Conservation (phyloP, 2,329 filamentous ascomycete species). For the Fusarium beomiforme region DNA sequence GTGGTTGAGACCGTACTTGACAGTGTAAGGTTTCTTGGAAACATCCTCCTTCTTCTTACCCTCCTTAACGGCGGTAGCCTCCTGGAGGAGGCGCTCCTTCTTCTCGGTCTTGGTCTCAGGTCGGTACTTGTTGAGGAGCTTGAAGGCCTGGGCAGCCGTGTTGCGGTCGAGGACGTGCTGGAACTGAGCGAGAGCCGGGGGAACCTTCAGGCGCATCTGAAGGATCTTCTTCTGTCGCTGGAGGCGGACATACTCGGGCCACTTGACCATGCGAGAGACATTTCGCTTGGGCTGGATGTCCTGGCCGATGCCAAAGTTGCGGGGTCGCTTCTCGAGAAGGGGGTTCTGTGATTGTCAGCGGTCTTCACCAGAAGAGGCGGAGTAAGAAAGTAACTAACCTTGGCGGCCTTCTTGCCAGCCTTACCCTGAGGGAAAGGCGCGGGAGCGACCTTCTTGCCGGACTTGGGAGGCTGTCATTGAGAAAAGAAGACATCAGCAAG, state of each 20-base stretch:
- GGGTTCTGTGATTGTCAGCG: constrained; percentile 76
- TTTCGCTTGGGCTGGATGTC: constrained; percentile 98
- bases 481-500: constrained; percentile 98
- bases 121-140: constrained; percentile 99
- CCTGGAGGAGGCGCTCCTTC: constrained; percentile 99
- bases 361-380: neutral
- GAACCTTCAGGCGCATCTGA: constrained; percentile 98
- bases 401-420: constrained; percentile 94
- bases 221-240: constrained; percentile 96
- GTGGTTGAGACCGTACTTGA: constrained; percentile 99
- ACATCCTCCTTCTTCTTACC: constrained; percentile 99
- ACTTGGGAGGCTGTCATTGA: constrained; percentile 99
- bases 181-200: constrained; percentile 97
- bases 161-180: constrained; percentile 96
- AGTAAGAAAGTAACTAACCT: constrained; percentile 71
- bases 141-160: constrained; percentile 96
- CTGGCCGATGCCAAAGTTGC: constrained; percentile 99
- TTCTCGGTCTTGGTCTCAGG: constrained; percentile 99
- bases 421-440: constrained; percentile 96
- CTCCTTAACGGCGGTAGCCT: constrained; percentile 96
- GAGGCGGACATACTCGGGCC: constrained; percentile 98
- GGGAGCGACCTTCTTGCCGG: constrained; percentile 96
- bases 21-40: constrained; percentile 99
- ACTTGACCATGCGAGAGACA: constrained; percentile 98
- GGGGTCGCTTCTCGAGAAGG: constrained; percentile 96